These are phyloP conservation scores for Yamadazyma dushanensis DNA, from an alignment of 1,139 yeast species.

Conservation along the genomic window DNA sequence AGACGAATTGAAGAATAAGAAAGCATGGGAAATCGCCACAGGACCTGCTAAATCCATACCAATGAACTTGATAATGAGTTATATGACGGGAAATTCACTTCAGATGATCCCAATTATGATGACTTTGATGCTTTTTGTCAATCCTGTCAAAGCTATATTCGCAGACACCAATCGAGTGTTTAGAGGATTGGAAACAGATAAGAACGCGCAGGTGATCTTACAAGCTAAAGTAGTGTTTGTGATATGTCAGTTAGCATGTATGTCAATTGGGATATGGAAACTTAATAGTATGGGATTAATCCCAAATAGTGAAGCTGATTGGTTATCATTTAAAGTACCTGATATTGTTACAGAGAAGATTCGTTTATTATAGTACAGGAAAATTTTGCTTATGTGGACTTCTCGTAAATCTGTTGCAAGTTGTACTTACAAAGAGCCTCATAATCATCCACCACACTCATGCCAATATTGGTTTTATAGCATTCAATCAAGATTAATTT, in stretches of 20 bases:
- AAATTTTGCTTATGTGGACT: slow-evolving; percentile 23
- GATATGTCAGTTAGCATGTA: slow-evolving; percentile 60
- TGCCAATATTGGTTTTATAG: slow-evolving; percentile 79
- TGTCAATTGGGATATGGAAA: slow-evolving; percentile 83
- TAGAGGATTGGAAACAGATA: slow-evolving; percentile 33
- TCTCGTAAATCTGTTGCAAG: slow-evolving; percentile 62
- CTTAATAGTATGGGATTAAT: slow-evolving; percentile 85
- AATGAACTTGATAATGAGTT: slow-evolving; percentile 86
- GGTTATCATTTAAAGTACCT: slow-evolving; percentile 79
- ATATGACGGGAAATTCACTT: slow-evolving; percentile 88
- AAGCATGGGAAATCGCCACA: slow-evolving; percentile 85
- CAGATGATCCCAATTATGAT: slow-evolving; percentile 91
- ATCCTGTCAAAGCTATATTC: slow-evolving; percentile 73
- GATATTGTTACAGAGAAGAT: slow-evolving; percentile 1
- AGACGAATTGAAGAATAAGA: slow-evolving; percentile 49
- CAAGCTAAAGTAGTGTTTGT: slow-evolving; percentile 42
- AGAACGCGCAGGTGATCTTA: slow-evolving; percentile 42
- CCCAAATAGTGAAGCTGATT: slow-evolving; percentile 84
- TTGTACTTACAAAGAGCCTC: slow-evolving; percentile 57
- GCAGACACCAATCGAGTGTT: slow-evolving; percentile 51
- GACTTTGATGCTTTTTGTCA: slow-evolving; percentile 80
- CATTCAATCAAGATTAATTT: slow-evolving; percentile 82
- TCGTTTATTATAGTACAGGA: neutral
- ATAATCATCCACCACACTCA: slow-evolving; percentile 72
- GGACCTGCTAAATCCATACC: slow-evolving; percentile 86